phyloP scores from a whole-genome alignment of 1,139 yeast species.

The Eremothecium sinecaudum region DNA sequence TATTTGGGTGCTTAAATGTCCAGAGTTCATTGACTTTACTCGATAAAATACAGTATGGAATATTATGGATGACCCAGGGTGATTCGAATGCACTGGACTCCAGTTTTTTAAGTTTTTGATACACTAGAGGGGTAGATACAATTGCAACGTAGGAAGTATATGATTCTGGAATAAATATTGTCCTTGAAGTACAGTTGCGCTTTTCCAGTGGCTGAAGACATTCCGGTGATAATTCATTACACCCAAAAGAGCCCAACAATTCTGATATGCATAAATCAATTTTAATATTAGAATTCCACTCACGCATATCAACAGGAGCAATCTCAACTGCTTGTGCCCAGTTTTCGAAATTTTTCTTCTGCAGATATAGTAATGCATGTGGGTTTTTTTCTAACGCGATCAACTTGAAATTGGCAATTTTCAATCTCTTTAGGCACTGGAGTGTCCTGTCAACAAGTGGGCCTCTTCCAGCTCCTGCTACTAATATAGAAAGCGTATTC shows the following conservation, averaged over 20 bases:
- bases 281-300: conserved; percentile 34
- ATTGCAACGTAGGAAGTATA: conserved; percentile 60
- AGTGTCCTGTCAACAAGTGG: conserved; percentile 53
- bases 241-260: conserved; percentile 81
- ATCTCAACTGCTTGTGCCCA: conserved; percentile 46
- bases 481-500: conserved; percentile 35
- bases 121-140: conserved; percentile 45
- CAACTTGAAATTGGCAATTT: conserved; percentile 31
- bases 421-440: conserved; percentile 34
- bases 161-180: conserved; percentile 53
- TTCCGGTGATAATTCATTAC: conserved; percentile 84
- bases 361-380: conserved; percentile 45
- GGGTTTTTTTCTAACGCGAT: conserved; percentile 66
- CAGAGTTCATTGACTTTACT: conserved; percentile 40
- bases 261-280: conserved; percentile 66
- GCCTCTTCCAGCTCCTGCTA: conserved; percentile 86
- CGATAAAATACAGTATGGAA: conserved; percentile 41
- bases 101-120: conserved; percentile 29
- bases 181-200: conserved; percentile 25
- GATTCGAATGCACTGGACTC: conserved; percentile 32
- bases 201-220: conserved; percentile 39
- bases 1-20: conserved; percentile 44
- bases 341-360: conserved; percentile 33
- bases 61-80: conserved; percentile 55
- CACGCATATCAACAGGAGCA: conserved; percentile 48